phyloP scores from a whole-genome alignment of 2,329 filamentous ascomycete genomes.

The Verticillium nubilum region DNA sequence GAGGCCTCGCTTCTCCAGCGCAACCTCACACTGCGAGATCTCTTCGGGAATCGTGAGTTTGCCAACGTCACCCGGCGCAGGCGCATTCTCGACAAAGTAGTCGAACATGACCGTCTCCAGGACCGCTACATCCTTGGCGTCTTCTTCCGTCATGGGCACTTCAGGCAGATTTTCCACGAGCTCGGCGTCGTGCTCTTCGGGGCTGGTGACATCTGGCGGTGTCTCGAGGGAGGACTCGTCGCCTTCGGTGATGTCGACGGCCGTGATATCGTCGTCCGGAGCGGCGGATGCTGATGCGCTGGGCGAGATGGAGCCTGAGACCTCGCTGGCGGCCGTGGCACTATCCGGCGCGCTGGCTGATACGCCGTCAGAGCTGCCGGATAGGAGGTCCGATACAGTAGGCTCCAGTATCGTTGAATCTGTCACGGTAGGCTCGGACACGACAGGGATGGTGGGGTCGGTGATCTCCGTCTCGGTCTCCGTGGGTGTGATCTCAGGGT shows the following conservation, averaged over 20 bases:
- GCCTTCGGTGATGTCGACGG: background rate
- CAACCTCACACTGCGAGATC: background rate
- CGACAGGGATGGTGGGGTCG: background rate
- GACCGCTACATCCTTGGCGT: background rate
- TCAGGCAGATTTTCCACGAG: background rate
- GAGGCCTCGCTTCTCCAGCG: background rate
- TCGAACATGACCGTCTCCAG: background rate
- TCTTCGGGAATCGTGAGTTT: background rate
- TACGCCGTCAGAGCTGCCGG: background rate
- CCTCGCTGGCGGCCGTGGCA: background rate
- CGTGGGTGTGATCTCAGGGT: background rate
- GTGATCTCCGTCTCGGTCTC: background rate
- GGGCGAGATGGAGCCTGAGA: background rate
- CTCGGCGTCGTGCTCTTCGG: background rate
- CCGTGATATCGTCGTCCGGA: background rate
- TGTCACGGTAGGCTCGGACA: background rate
- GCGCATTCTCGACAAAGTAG: background rate
- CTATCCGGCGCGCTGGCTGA: background rate
- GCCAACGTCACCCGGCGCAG: background rate
- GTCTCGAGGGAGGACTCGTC: background rate
- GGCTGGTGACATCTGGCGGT: background rate
- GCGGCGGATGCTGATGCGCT: background rate
- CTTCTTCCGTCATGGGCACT: background rate
- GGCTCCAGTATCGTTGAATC: background rate
- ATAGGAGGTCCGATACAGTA: background rate